Conservation (phyloP, 306 rosid species). For the Potentilla sterilis region DNA sequence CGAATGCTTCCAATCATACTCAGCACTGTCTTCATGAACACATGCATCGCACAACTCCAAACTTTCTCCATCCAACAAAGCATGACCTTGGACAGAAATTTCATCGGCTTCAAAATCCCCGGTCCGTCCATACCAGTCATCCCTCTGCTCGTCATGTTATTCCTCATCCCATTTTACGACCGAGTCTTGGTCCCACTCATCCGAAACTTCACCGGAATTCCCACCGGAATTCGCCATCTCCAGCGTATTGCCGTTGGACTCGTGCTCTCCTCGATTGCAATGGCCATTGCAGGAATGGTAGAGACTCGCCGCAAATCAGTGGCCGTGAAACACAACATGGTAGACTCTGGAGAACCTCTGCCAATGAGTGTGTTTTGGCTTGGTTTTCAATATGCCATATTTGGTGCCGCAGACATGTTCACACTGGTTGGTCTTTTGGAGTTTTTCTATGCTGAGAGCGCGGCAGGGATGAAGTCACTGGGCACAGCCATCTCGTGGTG, state of each 20-base stretch:
- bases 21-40: slow-evolving; percentile 73
- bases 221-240: slow-evolving; percentile 79
- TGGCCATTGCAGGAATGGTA: slow-evolving; percentile 53
- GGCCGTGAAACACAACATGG: slow-evolving; percentile 56
- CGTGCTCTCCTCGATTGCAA: slow-evolving; percentile 62
- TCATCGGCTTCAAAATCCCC: slow-evolving; percentile 62
- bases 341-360: slow-evolving; percentile 52
- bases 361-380: slow-evolving; percentile 82
- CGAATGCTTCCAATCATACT: slow-evolving; percentile 84
- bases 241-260: slow-evolving; percentile 72
- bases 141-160: slow-evolving; percentile 56
- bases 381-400: slow-evolving; percentile 60
- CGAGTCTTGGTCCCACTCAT: slow-evolving; percentile 58
- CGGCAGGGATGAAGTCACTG: slow-evolving; percentile 51
- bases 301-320: slow-evolving; percentile 55
- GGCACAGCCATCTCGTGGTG: slow-evolving; percentile 47
- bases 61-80: slow-evolving; percentile 76
- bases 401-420: slow-evolving; percentile 75
- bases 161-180: slow-evolving; percentile 68
- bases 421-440: slow-evolving; percentile 61
- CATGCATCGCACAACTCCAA: slow-evolving; percentile 90
- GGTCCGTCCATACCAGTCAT: slow-evolving; percentile 66
- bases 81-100: slow-evolving; percentile 53
- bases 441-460: slow-evolving; percentile 83
- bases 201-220: slow-evolving; percentile 70